Conservation (phyloP, 305 asterid genomes). For the Andrographis paniculata region DNA sequence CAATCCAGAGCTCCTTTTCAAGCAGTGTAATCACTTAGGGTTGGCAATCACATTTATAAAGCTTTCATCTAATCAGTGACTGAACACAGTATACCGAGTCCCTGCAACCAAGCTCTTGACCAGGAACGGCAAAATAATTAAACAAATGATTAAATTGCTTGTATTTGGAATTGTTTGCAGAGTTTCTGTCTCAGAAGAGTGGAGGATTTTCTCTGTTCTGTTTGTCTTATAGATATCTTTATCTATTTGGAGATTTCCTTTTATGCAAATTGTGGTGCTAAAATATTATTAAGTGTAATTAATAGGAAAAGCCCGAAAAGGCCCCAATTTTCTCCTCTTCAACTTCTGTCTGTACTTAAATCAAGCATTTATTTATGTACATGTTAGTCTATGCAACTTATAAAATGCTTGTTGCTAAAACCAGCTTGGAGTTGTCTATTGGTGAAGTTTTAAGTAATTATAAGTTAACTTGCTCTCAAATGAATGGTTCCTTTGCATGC, state of each 20-base stretch:
- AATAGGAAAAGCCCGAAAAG: too few species aligned
- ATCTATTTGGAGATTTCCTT: too few species aligned
- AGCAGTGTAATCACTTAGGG: background rate
- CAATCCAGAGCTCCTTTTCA: background rate
- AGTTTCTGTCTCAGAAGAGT: background rate
- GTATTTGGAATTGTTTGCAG: slow-evolving; percentile 5
- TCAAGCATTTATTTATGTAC: background rate
- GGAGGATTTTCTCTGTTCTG: background rate
- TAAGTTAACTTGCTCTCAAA: slow-evolving; percentile 7
- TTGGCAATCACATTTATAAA: slow-evolving; percentile 11
- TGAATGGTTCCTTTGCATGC: slow-evolving; percentile 7
- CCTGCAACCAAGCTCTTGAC: background rate
- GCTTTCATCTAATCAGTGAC: slow-evolving; percentile 6
- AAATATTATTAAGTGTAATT: too few species aligned
- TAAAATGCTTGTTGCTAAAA: background rate
- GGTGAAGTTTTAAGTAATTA: slow-evolving; percentile 7
- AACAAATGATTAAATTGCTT: background rate
- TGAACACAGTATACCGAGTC: slow-evolving; percentile 1
- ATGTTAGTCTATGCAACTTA: background rate
- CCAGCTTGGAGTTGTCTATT: slow-evolving; percentile 1
- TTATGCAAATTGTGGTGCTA: too few species aligned
- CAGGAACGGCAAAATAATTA: slow-evolving; percentile 3
- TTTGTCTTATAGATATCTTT: too few species aligned
- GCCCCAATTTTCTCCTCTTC: too few species aligned
- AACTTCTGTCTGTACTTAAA: background rate